A percentile compares a stretch with the other conserved stretches of the same genome.
Evolutionary conservation across 495 filamentous ascomycete genomes (phyloP).

Genomic region (Aspergillus leporis): DNA sequence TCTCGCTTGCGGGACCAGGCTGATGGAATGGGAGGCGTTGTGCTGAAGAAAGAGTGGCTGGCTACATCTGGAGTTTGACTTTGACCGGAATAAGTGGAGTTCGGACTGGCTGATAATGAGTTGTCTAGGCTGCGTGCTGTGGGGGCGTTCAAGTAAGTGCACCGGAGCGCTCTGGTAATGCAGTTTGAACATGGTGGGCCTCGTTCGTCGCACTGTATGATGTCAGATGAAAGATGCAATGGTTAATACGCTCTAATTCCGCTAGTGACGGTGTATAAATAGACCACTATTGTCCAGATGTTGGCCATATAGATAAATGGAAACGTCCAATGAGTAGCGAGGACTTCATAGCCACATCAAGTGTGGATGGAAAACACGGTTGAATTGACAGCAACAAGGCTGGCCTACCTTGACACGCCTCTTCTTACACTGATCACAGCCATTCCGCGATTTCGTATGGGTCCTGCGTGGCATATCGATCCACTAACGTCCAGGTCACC

Average conservation of each 20-base stretch:
- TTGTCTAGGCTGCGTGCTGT: conserved; percentile 15
- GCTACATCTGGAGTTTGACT: not conserved
- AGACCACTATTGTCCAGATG: no score
- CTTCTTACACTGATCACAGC: conserved; percentile 59
- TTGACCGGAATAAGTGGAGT: not conserved
- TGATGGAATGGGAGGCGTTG: conserved; percentile 8
- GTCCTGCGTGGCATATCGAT: conserved; percentile 35
- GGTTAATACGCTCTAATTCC: no score
- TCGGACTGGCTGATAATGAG: conserved; percentile 9
- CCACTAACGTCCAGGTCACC: not conserved
- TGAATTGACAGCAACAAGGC: not conserved
- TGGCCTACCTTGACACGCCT: conserved; percentile 54
- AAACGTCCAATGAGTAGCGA: no score
- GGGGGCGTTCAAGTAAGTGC: conserved; percentile 38
- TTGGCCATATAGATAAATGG: no score
- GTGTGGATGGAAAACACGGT: not conserved
- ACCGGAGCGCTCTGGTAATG: conserved; percentile 38
- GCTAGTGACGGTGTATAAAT: no score
- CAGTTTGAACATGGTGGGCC: conserved; percentile 49
- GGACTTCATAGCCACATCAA: no score
- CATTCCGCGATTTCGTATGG: conserved; percentile 59
- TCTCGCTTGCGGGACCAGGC: conserved; percentile 29
- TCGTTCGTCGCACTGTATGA: conserved; percentile 44
- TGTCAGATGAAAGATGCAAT: conserved; percentile 11
- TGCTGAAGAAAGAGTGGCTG: not conserved